phyloP scores from a whole-genome alignment of 139 green algal species.

The Coelastrella sp. region DNA sequence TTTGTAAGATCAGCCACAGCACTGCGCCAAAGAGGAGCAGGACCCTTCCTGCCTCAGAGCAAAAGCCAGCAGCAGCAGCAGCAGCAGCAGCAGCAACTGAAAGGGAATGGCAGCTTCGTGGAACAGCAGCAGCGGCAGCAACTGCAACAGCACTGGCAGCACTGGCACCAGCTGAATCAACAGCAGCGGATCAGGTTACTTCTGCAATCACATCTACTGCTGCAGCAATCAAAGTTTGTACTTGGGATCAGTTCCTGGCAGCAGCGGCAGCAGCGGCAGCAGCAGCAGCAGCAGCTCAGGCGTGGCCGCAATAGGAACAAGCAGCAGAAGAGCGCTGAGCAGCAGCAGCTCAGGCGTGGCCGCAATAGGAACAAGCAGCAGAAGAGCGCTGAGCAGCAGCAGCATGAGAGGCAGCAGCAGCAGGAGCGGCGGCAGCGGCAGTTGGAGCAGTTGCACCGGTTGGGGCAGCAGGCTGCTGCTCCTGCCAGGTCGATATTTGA shows the following conservation, averaged over 20 bases:
- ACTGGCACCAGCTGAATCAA: not conserved
- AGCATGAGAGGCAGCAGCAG: slow-evolving; percentile 18
- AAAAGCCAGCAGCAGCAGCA: not conserved
- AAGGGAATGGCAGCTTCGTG: no score
- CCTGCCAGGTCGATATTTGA: not conserved
- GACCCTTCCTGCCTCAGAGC: no score
- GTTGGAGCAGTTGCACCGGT: slow-evolving; percentile 17
- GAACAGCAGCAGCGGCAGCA: not conserved
- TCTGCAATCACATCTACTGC: not conserved
- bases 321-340: not conserved
- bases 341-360: not conserved
- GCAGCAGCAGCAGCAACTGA: not conserved
- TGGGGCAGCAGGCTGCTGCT: slow-evolving; percentile 8
- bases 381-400: not conserved
- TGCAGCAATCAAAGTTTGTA: not conserved
- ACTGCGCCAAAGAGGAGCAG: no score
- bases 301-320: not conserved
- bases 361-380: not conserved
- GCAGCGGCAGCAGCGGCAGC: not conserved
- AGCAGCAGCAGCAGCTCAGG: not conserved
- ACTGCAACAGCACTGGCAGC: not conserved
- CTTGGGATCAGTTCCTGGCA: not conserved
- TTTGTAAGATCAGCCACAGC: no score
- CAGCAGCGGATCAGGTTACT: not conserved
- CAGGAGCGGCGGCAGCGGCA: slow-evolving; percentile 25